Evolutionary conservation across 352 stramenopile species (phyloP).

Genomic region (Globisporangium viniferum): DNA sequence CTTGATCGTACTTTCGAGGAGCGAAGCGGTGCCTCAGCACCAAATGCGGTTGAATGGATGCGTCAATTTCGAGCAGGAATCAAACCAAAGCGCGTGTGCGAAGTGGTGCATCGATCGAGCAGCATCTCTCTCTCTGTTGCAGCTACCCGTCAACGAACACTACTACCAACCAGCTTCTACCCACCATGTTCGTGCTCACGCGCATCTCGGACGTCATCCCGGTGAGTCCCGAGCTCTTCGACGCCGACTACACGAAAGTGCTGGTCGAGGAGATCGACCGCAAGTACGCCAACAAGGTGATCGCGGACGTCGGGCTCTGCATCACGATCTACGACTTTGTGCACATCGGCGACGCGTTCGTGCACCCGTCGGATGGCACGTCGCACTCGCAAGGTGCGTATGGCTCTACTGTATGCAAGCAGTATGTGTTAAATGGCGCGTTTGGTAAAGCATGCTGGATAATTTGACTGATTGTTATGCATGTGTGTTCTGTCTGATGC

Average conservation of each 20-base stretch:
- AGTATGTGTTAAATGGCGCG: neutral
- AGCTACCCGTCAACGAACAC: neutral
- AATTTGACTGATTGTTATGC: no score
- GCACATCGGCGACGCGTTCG: slow-evolving; percentile 80
- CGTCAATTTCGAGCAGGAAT: neutral
- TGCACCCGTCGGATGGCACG: slow-evolving; percentile 82
- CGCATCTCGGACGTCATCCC: slow-evolving; percentile 86
- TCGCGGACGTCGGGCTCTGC: slow-evolving; percentile 85
- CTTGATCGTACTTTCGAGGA: neutral
- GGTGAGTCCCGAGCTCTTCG: slow-evolving; percentile 75
- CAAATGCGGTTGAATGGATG: neutral
- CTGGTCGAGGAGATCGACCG: slow-evolving; percentile 87
- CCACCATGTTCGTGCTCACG: slow-evolving; percentile 79
- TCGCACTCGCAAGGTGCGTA: slow-evolving; percentile 73
- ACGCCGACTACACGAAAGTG: slow-evolving; percentile 81
- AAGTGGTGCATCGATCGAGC: neutral
- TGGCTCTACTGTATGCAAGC: neutral
- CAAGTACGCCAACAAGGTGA: slow-evolving; percentile 90
- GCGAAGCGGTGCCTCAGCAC: neutral
- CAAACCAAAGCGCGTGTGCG: neutral
- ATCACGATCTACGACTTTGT: slow-evolving; percentile 90
- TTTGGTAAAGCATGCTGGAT: neutral
- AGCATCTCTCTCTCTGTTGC: neutral
- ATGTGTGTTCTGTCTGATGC: neutral
- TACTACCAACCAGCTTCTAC: neutral